Evolutionary conservation across 2,329 filamentous ascomycete species (phyloP), one percentile per base, ranked within the genome.

Genomic region (Dactylellina drechsleri): DNA sequence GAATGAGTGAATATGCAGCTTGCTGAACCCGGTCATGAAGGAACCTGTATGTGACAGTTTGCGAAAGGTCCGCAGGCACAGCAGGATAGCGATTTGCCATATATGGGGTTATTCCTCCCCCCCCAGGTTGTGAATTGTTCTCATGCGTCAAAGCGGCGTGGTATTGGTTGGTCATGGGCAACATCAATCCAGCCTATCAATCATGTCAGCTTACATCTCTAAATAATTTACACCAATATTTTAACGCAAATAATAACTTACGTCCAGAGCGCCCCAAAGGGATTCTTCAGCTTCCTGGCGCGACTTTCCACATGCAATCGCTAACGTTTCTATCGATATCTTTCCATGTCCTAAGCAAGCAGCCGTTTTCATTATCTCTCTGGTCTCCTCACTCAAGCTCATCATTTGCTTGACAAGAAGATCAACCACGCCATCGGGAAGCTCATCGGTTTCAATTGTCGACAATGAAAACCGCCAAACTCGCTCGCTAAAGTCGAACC

Each of bases 371-470:
- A 79, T 79, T 15, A 77, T 71, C 26, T 78, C 77, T 36, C 79
- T 76, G 4, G 79, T 79, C 31, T 78, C 77, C n/a, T 78, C 76
- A 13, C 70, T 75, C 50, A 79, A 56, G 45, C 77, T 78, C 56
- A 78, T 78, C 79, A 79, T 79, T 41, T 79, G 77, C 45, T 78
- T 79, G 16, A 79, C 79, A 36, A 79, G 73, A 26, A 79, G 76
- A 65, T 79, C 79, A 5, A 79, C 78, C 18, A 79, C 78, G 8
- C 78, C 79, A 23, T 78, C 78, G 4, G 79, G 79, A 7, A 79
- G 45, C 49, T 79, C 79, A 18, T 77, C 76, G 12, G 78, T 77
- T 65, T 79, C 79, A 47, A 79, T 77, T 18, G 76, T 78, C 12
- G 78, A 79, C 43, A 79, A 62, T 50, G 77, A 79, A 74, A 79